Percentiles rank a stretch among this genome's conserved stretches.
Evolutionary conservation across 805 yeast genomes (phyloP).

Genomic region (Spathaspora boniae): DNA sequence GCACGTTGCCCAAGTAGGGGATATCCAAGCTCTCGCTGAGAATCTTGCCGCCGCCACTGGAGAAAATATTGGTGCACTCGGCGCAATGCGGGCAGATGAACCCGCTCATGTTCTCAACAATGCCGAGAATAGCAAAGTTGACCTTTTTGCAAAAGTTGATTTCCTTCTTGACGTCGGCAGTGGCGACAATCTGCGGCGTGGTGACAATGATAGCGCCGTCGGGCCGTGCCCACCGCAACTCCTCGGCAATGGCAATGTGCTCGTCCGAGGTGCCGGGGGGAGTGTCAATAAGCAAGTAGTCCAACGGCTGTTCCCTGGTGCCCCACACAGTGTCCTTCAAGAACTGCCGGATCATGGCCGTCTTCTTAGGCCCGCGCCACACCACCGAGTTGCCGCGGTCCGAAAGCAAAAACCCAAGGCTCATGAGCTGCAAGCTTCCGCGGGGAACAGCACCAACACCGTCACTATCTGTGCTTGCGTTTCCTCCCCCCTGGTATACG

Average conservation of each 20-base stretch:
- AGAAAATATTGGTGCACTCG: constrained; percentile 88
- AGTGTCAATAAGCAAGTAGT: constrained; percentile 85
- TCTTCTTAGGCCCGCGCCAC: constrained; percentile 98
- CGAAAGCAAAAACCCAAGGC: constrained; percentile 80
- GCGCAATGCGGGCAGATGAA: constrained; percentile 91
- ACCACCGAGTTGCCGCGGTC: constrained; percentile 89
- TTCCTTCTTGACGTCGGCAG: constrained; percentile 93
- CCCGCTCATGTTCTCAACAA: constrained; percentile 96
- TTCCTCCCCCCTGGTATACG: constrained; percentile 26
- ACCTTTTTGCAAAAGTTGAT: constrained; percentile 89
- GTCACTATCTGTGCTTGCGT: constrained; percentile 10
- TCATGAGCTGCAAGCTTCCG: constrained; percentile 63
- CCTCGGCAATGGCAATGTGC: constrained; percentile 95
- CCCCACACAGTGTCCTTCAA: constrained; percentile 92
- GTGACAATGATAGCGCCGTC: constrained; percentile 96
- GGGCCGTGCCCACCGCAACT: constrained; percentile 63
- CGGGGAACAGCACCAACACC: constrained; percentile 17
- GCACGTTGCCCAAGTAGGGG: constrained; percentile 79
- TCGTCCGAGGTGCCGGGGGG: constrained; percentile 99
- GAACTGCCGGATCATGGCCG: constrained; percentile 96
- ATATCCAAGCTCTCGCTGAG: constrained; percentile 62
- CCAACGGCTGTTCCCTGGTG: constrained; percentile 44
- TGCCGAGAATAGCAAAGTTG: constrained; percentile 72
- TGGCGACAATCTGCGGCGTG: constrained; percentile 91
- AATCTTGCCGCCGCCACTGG: constrained; percentile 84